phyloP scores from a whole-genome alignment of 345 rosid species.

The Brassica juncea region DNA sequence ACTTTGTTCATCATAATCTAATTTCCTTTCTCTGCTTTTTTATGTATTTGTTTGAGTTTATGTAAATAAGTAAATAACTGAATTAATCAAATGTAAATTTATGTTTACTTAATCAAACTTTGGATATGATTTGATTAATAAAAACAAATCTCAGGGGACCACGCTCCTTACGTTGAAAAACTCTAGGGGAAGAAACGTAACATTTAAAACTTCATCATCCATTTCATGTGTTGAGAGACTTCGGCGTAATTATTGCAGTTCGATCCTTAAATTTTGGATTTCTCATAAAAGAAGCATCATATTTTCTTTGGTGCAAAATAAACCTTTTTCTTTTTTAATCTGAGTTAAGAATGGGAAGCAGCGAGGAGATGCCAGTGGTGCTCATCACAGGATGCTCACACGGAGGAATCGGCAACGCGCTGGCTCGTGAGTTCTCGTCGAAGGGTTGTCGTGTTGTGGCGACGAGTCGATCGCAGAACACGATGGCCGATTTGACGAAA shows the following conservation, averaged over 20 bases:
- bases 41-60: not conserved
- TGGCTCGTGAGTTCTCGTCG: conserved; percentile 76
- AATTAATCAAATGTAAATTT: conserved; percentile 23
- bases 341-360: conserved; percentile 45
- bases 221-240: conserved; percentile 19
- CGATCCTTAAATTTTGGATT: conserved; percentile 7
- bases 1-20: not conserved
- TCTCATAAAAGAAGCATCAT: not conserved
- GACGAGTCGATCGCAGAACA: conserved; percentile 58
- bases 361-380: conserved; percentile 51
- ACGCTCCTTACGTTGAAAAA: not conserved
- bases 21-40: not conserved
- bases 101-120: not conserved
- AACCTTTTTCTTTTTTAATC: not conserved
- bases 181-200: not conserved
- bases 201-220: conserved; percentile 4
- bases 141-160: conserved; percentile 12
- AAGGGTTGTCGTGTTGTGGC: conserved; percentile 75
- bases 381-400: conserved; percentile 78
- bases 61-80: conserved; percentile 14
- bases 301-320: not conserved
- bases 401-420: conserved; percentile 88
- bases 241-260: conserved; percentile 24
- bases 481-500: conserved; percentile 67
- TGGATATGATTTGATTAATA: too few species aligned